Evolutionary conservation across 1,284 basidiomycete genomes (phyloP).

Genomic region (Hymenochaete sp.): DNA sequence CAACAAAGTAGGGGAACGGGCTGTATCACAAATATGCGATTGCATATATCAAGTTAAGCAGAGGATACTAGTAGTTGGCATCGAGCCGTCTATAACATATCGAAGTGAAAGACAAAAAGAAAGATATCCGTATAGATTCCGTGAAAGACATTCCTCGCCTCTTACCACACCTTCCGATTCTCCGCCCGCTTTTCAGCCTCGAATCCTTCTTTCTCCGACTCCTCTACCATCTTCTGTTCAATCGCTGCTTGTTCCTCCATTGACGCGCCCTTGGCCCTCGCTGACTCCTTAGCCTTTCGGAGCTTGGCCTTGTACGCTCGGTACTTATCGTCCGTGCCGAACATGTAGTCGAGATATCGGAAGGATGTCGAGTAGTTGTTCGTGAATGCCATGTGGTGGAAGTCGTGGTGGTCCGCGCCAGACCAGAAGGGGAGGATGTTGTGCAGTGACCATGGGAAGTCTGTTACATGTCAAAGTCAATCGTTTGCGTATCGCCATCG

Average conservation of each 20-base stretch:
- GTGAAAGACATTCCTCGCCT: too few species aligned
- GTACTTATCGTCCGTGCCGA: conserved; percentile 85
- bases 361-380: conserved; percentile 91
- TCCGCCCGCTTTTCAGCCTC: conserved; percentile 60
- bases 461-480: too few species aligned
- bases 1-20: too few species aligned
- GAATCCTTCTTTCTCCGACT: conserved; percentile 65
- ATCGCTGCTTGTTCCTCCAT: conserved; percentile 44
- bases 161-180: conserved; percentile 10
- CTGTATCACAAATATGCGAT: too few species aligned
- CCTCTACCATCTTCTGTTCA: conserved; percentile 51
- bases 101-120: too few species aligned
- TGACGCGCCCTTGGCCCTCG: conserved; percentile 35
- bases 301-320: conserved; percentile 63
- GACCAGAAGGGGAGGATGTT: conserved; percentile 97
- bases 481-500: conserved; percentile 5
- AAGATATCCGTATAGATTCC: too few species aligned
- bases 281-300: conserved; percentile 40
- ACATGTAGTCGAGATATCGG: conserved; percentile 83
- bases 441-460: conserved; percentile 97
- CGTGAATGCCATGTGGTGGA: conserved; percentile 88
- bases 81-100: too few species aligned
- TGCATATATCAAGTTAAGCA: too few species aligned
- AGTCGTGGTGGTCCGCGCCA: conserved; percentile 97
- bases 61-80: too few species aligned